Percentiles rank a stretch among this genome's conserved stretches.
phyloP scores from a whole-genome alignment of 352 stramenopile species.

The Pythium pyrilobum region DNA sequence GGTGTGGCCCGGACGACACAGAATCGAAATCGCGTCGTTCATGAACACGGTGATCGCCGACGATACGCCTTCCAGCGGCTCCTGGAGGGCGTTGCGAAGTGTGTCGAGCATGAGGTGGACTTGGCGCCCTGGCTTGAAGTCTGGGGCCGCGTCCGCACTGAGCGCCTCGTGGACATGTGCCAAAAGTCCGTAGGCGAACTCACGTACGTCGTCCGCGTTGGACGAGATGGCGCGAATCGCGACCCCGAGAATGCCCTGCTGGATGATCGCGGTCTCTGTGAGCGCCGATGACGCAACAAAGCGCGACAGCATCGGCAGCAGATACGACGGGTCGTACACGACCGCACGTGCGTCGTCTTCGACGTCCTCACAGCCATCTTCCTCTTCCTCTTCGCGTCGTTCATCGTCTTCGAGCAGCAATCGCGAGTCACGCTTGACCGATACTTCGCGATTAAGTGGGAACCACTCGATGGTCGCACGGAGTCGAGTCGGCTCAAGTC shows the following conservation, averaged over 20 bases:
- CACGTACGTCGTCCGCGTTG: constrained; percentile 40
- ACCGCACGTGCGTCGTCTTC: constrained; percentile 2
- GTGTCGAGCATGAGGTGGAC: constrained; percentile 77
- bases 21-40: constrained; percentile 68
- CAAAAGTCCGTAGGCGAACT: constrained; percentile 69
- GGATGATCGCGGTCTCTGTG: constrained; percentile 43
- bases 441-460: constrained; percentile 33
- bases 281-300: constrained; percentile 73
- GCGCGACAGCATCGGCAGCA: constrained; percentile 71
- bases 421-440: constrained; percentile 22
- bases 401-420: constrained; percentile 18
- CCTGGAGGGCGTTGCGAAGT: constrained; percentile 55
- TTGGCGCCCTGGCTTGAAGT: constrained; percentile 74
- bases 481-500: constrained; percentile 55
- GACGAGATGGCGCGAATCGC: constrained; percentile 73
- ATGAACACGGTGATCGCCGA: constrained; percentile 80
- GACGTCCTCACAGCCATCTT: constrained; percentile 7
- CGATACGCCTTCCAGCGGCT: constrained; percentile 50
- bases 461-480: constrained; percentile 70
- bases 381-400: constrained; percentile 13
- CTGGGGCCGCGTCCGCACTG: constrained; percentile 37
- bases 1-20: constrained; percentile 58
- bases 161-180: constrained; percentile 72
- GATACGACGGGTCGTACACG: constrained; percentile 69
- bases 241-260: constrained; percentile 66